These are phyloP conservation scores for Cephalotrichum gorgonifer DNA, from an alignment of 2,329 filamentous ascomycete species.

Conservation along the genomic window DNA sequence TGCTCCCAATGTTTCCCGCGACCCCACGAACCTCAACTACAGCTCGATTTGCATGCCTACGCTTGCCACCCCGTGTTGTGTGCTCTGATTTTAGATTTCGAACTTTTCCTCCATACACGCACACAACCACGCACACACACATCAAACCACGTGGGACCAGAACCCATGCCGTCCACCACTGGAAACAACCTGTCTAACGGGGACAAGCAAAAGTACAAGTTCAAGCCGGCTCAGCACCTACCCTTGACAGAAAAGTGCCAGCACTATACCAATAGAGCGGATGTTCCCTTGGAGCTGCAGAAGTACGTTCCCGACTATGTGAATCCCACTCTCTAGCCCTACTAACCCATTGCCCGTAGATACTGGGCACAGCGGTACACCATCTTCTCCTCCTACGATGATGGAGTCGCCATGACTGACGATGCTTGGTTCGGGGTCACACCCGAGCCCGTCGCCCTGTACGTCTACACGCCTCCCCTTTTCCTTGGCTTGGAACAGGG, in stretches of 20 bases:
- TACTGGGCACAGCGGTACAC: slow-evolving; percentile 86
- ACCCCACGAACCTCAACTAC: background rate
- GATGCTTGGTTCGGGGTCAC: slow-evolving; percentile 97
- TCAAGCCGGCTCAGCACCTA: slow-evolving; percentile 32
- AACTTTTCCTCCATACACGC: too few species aligned
- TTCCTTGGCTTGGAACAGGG: background rate
- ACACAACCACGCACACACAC: too few species aligned
- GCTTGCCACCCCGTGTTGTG: background rate
- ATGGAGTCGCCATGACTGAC: slow-evolving; percentile 83
- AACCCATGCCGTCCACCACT: background rate
- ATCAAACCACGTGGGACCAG: too few species aligned
- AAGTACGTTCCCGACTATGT: slow-evolving; percentile 49
- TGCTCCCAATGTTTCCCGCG: background rate
- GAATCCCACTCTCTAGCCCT: background rate
- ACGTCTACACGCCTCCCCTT: slow-evolving; percentile 19
- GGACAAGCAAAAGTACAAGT: slow-evolving; percentile 11
- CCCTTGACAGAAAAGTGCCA: slow-evolving; percentile 54
- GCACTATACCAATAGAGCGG: slow-evolving; percentile 59
- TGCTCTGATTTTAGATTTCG: background rate
- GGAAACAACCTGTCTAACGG: background rate
- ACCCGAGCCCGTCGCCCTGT: slow-evolving; percentile 83
- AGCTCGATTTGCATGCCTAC: background rate
- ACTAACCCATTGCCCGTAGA: slow-evolving; percentile 29
- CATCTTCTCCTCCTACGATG: slow-evolving; percentile 79
- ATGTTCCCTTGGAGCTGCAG: slow-evolving; percentile 75